phyloP scores from a whole-genome alignment of 2,329 filamentous ascomycete species.

The Geoglossum cookeanum region DNA sequence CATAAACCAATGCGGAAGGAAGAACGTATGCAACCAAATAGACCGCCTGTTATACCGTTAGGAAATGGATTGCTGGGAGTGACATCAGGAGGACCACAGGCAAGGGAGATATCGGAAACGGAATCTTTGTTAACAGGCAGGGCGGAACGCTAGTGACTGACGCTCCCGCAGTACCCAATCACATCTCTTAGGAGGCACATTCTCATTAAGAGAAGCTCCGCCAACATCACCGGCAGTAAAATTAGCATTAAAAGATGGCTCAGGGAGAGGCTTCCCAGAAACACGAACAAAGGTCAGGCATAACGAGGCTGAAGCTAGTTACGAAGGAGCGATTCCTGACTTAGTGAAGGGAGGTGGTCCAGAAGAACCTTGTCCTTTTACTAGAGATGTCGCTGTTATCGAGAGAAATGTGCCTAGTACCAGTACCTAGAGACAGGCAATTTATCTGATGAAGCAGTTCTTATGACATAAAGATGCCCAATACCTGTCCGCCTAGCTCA shows the following conservation, averaged over 20 bases:
- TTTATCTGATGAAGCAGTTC: not conserved
- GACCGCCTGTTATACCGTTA: constrained; percentile 13
- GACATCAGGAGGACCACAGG: not conserved
- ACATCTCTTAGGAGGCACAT: no score
- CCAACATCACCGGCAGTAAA: constrained; percentile 8
- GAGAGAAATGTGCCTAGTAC: constrained; percentile 12
- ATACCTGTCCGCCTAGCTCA: constrained; percentile 20
- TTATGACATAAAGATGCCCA: constrained; percentile 9
- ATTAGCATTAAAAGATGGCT: constrained; percentile 34
- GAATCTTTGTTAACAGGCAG: not conserved
- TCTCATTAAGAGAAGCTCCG: not conserved
- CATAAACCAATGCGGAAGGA: constrained; percentile 31
- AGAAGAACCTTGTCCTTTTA: constrained; percentile 12
- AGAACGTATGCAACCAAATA: constrained; percentile 32
- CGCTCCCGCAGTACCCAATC: not conserved
- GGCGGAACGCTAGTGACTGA: not conserved
- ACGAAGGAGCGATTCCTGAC: constrained; percentile 31
- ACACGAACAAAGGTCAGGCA: constrained; percentile 13
- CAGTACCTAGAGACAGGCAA: not conserved
- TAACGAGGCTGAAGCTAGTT: constrained; percentile 11
- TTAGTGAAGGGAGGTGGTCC: constrained; percentile 23
- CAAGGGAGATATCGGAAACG: not conserved
- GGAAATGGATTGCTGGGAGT: not conserved
- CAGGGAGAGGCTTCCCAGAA: constrained; percentile 32
- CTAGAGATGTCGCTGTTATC: constrained; percentile 29